Evolutionary conservation across 805 yeast species (phyloP).

Genomic region (Ogataea methanolica): DNA sequence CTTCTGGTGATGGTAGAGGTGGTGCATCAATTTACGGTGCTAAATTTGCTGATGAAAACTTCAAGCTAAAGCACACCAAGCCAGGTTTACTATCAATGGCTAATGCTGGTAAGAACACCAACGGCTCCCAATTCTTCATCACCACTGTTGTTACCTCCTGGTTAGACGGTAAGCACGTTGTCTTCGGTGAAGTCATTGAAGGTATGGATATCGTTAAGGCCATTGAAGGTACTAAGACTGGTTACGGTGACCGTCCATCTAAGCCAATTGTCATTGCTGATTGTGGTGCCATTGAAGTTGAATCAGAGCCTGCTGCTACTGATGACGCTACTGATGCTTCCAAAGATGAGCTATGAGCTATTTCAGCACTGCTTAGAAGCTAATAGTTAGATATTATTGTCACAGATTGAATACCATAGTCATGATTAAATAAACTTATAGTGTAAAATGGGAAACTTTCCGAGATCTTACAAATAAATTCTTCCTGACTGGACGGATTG

Average conservation of each 20-base stretch:
- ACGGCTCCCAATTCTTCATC: conserved; percentile 94
- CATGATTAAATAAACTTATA: too few relatives aligned
- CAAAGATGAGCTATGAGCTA: conserved; percentile 33
- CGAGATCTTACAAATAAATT: too few relatives aligned
- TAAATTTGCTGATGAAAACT: conserved; percentile 67
- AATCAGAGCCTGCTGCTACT: conserved; percentile 15
- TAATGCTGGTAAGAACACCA: conserved; percentile 73
- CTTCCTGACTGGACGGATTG: too few relatives aligned
- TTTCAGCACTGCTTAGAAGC: background rate
- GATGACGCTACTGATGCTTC: conserved; percentile 21
- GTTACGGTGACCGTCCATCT: conserved; percentile 66
- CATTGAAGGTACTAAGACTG: conserved; percentile 71
- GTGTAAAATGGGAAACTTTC: too few relatives aligned
- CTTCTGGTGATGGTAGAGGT: conserved; percentile 64
- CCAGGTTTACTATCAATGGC: conserved; percentile 76
- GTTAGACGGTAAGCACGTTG: conserved; percentile 94
- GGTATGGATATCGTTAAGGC: conserved; percentile 79
- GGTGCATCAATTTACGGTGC: conserved; percentile 72
- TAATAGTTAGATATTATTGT: background rate
- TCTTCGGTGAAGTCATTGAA: conserved; percentile 88
- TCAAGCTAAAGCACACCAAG: conserved; percentile 59
- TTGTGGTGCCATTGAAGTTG: conserved; percentile 59
- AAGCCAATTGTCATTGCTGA: conserved; percentile 59
- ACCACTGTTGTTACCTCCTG: conserved; percentile 88
- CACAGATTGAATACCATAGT: background rate